These are phyloP conservation scores for Combretum micranthum DNA, from an alignment of 345 rosid genomes.

Conservation along the genomic window DNA sequence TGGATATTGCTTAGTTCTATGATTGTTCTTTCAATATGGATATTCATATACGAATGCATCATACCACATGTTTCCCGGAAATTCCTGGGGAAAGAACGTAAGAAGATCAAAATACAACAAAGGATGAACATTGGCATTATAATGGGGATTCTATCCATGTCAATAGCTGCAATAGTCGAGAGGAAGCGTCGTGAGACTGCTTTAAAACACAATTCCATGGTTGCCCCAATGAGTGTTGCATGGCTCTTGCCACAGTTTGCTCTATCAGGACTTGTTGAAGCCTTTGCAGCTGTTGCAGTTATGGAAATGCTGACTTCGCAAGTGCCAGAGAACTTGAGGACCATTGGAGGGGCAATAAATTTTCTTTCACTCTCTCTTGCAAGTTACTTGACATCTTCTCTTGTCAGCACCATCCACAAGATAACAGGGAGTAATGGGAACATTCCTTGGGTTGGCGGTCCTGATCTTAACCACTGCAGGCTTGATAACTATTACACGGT, in stretches of 20 bases:
- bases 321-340: conserved; percentile 71
- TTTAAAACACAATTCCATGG: conserved; percentile 26
- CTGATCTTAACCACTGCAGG: conserved; percentile 45
- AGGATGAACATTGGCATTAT: conserved; percentile 52
- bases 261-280: conserved; percentile 56
- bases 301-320: conserved; percentile 65
- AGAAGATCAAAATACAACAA: conserved; percentile 36
- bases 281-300: conserved; percentile 58
- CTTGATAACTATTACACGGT: conserved; percentile 48
- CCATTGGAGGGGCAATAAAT: conserved; percentile 62
- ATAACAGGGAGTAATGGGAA: conserved; percentile 12
- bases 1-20: conserved; percentile 61
- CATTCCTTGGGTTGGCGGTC: conserved; percentile 53
- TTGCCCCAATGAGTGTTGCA: conserved; percentile 33
- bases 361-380: conserved; percentile 54
- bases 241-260: conserved; percentile 57
- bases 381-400: conserved; percentile 38
- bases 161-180: conserved; percentile 46
- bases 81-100: conserved; percentile 16
- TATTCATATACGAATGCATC: conserved; percentile 45
- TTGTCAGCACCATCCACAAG: conserved; percentile 34
- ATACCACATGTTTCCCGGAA: not conserved
- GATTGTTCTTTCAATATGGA: conserved; percentile 60
- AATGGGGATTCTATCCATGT: conserved; percentile 45
- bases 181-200: conserved; percentile 44